A percentile compares a stretch with the other conserved stretches of the same genome.
Evolutionary conservation across 352 stramenopile genomes (phyloP).

Genomic region (Aphanomyces astaci): DNA sequence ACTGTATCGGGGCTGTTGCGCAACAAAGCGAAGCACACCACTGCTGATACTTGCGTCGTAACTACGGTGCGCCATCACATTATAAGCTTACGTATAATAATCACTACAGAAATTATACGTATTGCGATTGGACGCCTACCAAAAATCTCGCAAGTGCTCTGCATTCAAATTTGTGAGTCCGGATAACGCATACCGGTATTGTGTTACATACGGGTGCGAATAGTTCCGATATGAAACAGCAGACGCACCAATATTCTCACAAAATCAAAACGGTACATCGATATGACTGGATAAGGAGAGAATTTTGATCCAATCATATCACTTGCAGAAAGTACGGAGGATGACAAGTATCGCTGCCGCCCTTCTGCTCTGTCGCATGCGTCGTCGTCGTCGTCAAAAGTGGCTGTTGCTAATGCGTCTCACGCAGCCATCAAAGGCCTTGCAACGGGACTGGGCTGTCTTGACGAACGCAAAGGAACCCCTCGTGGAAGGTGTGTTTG

Average conservation of each 20-base stretch:
- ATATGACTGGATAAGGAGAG: background rate
- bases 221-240: background rate
- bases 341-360: background rate
- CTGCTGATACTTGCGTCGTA: too few relatives aligned
- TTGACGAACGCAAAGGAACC: too few relatives aligned
- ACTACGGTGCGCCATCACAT: too few relatives aligned
- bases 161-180: background rate
- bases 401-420: too few relatives aligned
- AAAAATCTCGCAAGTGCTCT: too few relatives aligned
- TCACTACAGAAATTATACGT: too few relatives aligned
- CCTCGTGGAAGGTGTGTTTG: too few relatives aligned
- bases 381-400: background rate
- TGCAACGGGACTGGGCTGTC: background rate
- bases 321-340: background rate
- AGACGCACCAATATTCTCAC: background rate
- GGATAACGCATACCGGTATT: background rate
- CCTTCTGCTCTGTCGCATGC: background rate
- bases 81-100: too few relatives aligned
- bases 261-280: background rate
- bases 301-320: background rate
- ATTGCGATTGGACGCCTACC: too few relatives aligned
- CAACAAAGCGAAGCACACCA: too few relatives aligned
- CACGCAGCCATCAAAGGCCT: background rate
- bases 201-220: background rate
- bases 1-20: too few relatives aligned